Base-by-base conservation (phyloP, 441 rosid species). In the Monsonia emarginata region DNA sequence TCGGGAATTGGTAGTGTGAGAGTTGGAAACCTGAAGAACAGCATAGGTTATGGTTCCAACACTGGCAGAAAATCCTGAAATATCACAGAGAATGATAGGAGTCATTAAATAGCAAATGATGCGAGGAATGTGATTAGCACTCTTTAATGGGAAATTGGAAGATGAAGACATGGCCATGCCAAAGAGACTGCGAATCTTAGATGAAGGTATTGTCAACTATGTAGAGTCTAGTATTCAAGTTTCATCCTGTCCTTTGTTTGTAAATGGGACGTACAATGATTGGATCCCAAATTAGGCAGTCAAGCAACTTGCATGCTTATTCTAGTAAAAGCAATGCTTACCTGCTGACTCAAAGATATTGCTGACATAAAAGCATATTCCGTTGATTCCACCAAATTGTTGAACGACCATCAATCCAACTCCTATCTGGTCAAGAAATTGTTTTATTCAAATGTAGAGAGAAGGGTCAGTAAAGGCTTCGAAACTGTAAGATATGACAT, bases 321-420 rank as follows among this genome's bases (percentile, higher is more conserved):
- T 8, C 27, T 10, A 1, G 14, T 18, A 52, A 52, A 30, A 61
- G 61, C 4, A 28, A 67, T 31, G 63, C 32, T 68, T 68, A 80
- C 87, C 83, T 48, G 85, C 82, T 44, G 82, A 66, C 14, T 32
- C 67, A 66, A 84, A 82, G 60, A 82, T 77, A 40, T 76, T 44
- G 70, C 72, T 59, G 7, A 80, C 75, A 40, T 82, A 84, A 67
- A 69, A 82, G 40, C 72, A 63, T 42, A 75, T 61, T 48, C 84
- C 86, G 11, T 68, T 77, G 44, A 77, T 67, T 16, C 86, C 88
- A 18, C 67, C 71, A 24, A 78, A 76, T 65, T 84, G 86, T n/a
- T 79, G 83, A 59, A 78, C 67, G 61, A 67, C 65, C 88, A 84
- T 80, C 65, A 84, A 42, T 65, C 83, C 88, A 61, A 79, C 82